These are phyloP conservation scores for Pseudopyrenochaeta lycopersici DNA, from an alignment of 2,329 filamentous ascomycete genomes.

Conservation along the genomic window DNA sequence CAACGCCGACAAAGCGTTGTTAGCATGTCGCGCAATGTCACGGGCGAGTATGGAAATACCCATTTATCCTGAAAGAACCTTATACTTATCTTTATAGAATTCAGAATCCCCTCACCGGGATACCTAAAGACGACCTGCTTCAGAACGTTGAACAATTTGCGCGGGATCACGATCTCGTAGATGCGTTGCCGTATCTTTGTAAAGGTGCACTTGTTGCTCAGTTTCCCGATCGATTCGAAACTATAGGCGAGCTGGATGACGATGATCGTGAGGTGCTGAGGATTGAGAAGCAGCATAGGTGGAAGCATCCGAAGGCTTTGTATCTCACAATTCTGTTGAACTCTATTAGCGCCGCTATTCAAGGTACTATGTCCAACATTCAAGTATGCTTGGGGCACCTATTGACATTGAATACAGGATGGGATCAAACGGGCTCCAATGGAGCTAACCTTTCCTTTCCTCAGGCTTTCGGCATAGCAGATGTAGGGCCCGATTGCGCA, in stretches of 20 bases:
- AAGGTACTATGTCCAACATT: constrained; percentile 59
- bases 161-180: constrained; percentile 66
- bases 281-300: constrained; percentile 70
- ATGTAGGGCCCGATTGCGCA: constrained; percentile 9
- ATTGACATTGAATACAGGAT: no score
- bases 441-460: constrained; percentile 69
- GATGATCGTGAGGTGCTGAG: constrained; percentile 66
- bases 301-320: constrained; percentile 62
- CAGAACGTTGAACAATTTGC: constrained; percentile 68
- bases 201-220: constrained; percentile 72
- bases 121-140: constrained; percentile 61
- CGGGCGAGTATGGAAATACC: constrained; percentile 23
- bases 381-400: no score
- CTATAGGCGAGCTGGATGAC: constrained; percentile 67
- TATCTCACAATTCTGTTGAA: constrained; percentile 72
- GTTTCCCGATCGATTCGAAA: constrained; percentile 69
- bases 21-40: constrained; percentile 18
- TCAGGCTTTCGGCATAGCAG: constrained; percentile 58
- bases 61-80: not conserved
- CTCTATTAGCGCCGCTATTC: constrained; percentile 72
- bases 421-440: constrained; percentile 56
- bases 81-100: constrained; percentile 49
- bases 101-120: constrained; percentile 63
- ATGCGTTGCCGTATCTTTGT: constrained; percentile 62
- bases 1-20: constrained; percentile 15